Base-by-base conservation (phyloP, 106 monocot species). In the Gastrodia elata region DNA sequence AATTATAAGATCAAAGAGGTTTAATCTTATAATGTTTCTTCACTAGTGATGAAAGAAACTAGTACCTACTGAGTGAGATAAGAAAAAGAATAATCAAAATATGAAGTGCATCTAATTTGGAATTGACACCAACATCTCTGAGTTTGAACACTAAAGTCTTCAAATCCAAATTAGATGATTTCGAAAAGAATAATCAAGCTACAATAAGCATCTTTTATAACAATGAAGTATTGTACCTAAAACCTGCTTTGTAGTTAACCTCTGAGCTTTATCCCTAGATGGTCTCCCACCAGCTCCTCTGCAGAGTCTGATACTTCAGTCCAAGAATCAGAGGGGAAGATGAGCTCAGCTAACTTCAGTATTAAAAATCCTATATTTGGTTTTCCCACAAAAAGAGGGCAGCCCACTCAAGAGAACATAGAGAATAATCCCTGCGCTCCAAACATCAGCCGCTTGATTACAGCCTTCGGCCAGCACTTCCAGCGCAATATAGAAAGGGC, bases 401-500 rank as follows among this genome's bases (percentile, higher is more conserved):
- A 92, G 88, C 7, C 96, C 92, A 65, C 96, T 92, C 18, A 97
- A 80, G 34, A 97, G 89, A 64, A 97, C 88, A 80, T 97, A 92
- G 8, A 97, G 77, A 78, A 97, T 92, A 39, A 96, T 92, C 25
- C 95, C 95, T 0, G 91, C 83, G 77, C 91, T 91, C 95, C 95
- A 96, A 13, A 97, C 84, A 82, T 97, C 96, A 18, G 96, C 96
- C 3, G 89, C 89, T 78, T 97, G 84, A 59, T 86, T 97, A 73
- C 92, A 97, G 18, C 92, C 90, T 28, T 92, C 92, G 14, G 84
- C 68, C 34, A 97, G 55, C 14, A 97, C 96, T 65, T 97, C 96
- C 3, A 92, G 96, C 32, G 96, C 89, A 77, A 97, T 97, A 78
- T 97, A 97, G 46, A 97, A 97, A n/a, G 96, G 96, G 74, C 96